Percentiles rank a stretch among this genome's conserved stretches.
phyloP scores from a whole-genome alignment of 306 rosid genomes.

The Crotalaria pallida region DNA sequence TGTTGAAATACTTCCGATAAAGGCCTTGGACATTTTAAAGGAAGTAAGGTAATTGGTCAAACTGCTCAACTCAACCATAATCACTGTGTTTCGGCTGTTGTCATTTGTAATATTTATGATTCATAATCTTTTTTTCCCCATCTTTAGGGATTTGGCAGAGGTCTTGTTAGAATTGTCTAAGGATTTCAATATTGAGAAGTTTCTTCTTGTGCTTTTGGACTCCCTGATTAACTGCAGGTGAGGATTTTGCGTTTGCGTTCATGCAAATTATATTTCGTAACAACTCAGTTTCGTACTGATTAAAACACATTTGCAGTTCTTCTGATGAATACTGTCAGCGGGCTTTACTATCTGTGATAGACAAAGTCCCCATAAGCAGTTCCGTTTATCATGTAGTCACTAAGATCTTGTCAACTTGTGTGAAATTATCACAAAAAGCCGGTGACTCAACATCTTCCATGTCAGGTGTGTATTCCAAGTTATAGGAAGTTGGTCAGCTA shows the following conservation, averaged over 20 bases:
- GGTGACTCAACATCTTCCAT: conserved; percentile 33
- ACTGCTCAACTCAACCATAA: conserved; percentile 2
- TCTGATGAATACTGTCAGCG: conserved; percentile 51
- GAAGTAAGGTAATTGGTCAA: conserved; percentile 53
- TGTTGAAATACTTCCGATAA: conserved; percentile 55
- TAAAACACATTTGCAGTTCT: conserved; percentile 47
- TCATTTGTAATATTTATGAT: conserved; percentile 10
- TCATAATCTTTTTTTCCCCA: conserved; percentile 14
- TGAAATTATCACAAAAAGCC: conserved; percentile 45
- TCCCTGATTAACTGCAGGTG: conserved; percentile 79
- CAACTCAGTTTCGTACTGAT: conserved; percentile 23
- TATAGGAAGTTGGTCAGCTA: not conserved
- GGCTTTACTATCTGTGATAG: conserved; percentile 64
- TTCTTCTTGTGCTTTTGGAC: conserved; percentile 63
- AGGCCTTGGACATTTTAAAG: conserved; percentile 62
- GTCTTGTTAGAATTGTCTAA: conserved; percentile 55
- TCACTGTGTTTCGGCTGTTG: not conserved
- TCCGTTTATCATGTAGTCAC: conserved; percentile 51
- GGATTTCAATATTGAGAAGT: conserved; percentile 71
- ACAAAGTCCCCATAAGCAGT: conserved; percentile 48
- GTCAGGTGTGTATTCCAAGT: conserved; percentile 45
- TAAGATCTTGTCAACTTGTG: conserved; percentile 58
- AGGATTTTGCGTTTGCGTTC: conserved; percentile 9
- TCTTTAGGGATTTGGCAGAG: conserved; percentile 58
- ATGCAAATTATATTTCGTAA: not conserved